phyloP scores from a whole-genome alignment of 2,329 filamentous ascomycete genomes.

The Fusarium devonianum region DNA sequence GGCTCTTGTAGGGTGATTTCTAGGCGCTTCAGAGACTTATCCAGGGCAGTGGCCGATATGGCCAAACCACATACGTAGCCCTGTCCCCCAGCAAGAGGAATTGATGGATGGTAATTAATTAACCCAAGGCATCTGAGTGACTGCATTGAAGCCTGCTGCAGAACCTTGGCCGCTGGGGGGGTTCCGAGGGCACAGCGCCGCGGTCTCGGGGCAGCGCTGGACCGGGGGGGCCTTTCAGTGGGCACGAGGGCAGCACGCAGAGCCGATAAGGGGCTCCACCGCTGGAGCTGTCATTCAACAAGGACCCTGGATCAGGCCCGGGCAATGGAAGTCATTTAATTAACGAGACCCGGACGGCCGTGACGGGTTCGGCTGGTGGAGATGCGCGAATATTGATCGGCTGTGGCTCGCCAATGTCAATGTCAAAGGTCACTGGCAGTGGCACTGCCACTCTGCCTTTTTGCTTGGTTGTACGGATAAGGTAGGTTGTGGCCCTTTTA shows the following conservation, averaged over 20 bases:
- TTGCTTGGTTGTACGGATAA: no score
- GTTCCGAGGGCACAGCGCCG: background rate
- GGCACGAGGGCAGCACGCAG: constrained; percentile 25
- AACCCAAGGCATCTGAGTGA: constrained; percentile 4
- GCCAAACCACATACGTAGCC: background rate
- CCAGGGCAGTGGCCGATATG: constrained; percentile 1
- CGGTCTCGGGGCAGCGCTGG: constrained; percentile 12
- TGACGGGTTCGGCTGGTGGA: constrained; percentile 43
- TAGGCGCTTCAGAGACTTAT: constrained; percentile 2
- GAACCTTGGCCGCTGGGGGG: background rate
- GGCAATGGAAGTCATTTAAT: constrained; percentile 10
- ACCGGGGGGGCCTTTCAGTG: constrained; percentile 20
- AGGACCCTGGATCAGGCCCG: constrained; percentile 15
- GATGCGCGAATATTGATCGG: constrained; percentile 49
- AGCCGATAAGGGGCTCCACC: constrained; percentile 3
- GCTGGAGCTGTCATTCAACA: constrained; percentile 27
- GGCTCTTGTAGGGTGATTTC: background rate
- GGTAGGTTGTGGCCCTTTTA: constrained; percentile 2
- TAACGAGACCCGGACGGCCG: constrained; percentile 26
- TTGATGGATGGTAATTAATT: background rate
- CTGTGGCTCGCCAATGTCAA: constrained; percentile 30
- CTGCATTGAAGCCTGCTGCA: constrained; percentile 1
- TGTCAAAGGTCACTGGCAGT: constrained; percentile 24
- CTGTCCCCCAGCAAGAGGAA: background rate
- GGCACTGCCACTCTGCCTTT: constrained; percentile 23